Evolutionary conservation across 2,329 filamentous ascomycete species (phyloP).

Genomic region (Madurella fahalii): DNA sequence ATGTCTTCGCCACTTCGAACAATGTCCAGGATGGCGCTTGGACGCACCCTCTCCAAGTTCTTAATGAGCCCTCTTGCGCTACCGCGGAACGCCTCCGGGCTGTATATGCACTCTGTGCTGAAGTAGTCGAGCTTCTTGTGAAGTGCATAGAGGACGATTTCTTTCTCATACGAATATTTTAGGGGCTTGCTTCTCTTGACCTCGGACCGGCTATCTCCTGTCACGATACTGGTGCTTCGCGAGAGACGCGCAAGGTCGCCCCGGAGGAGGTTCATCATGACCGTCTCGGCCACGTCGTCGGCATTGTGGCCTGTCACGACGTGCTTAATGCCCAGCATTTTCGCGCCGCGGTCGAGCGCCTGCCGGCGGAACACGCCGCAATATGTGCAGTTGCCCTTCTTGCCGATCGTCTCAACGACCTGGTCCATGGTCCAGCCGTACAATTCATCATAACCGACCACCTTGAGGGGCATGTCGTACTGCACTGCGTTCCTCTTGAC

Average conservation of each 20-base stretch:
- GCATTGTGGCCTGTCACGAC: conserved; percentile 98
- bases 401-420: conserved; percentile 91
- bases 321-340: conserved; percentile 80
- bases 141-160: conserved; percentile 96
- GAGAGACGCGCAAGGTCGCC: conserved; percentile 86
- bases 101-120: conserved; percentile 97
- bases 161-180: conserved; percentile 98
- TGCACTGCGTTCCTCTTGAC: conserved; percentile 90
- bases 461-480: conserved; percentile 86
- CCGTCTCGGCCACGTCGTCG: conserved; percentile 94
- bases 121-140: conserved; percentile 98
- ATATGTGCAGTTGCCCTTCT: conserved; percentile 98
- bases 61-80: conserved; percentile 91
- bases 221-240: conserved; percentile 86
- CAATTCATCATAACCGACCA: conserved; percentile 87
- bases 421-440: conserved; percentile 99
- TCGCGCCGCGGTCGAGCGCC: conserved; percentile 87
- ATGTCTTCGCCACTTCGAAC: conserved; percentile 95
- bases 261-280: conserved; percentile 92
- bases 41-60: conserved; percentile 86
- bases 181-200: conserved; percentile 95
- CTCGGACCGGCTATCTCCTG: conserved; percentile 69
- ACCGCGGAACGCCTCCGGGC: conserved; percentile 91
- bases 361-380: conserved; percentile 95
- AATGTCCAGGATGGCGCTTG: conserved; percentile 91